Evolutionary conservation across 2,329 filamentous ascomycete species (phyloP), one percentile per base, ranked within the genome.

Genomic region (Dactylellina drechsleri): DNA sequence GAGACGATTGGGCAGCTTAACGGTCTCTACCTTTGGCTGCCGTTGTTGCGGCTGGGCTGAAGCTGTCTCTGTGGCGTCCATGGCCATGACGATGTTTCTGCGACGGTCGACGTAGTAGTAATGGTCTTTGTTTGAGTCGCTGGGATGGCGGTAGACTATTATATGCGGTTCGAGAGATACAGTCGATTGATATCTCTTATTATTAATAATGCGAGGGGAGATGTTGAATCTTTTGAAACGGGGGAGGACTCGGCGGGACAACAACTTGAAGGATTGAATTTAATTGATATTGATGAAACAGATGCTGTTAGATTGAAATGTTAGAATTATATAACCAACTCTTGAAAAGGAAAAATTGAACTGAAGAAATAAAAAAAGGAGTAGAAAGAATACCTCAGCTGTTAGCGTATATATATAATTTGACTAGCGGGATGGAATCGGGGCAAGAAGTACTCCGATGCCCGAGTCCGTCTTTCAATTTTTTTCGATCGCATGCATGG

Each of bases 41-140:
- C 45, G 77, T 13, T 41, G 84, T 40, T 85, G 84, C 57, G 85
- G 80, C 76, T 64, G 52, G 16, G 54, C 40, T 31, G 75, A 31
- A n/a, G 40, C n/a, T 10, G 28, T 40, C 26, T 66, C 62, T 61
- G 60, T 36, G 6, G 68, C 43, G 50, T 74, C 70, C 47, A 67
- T 59, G 20, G 70, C 62, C 70, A 74, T 74, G 49, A 66, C 40
- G n/a, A 58, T 56, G n/a, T 62, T 54, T 12, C 70, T 47, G 45
- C 40, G 49, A 15, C 45, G 52, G 61, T 73, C 60, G 68, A 62
- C 57, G 62, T 74, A 66, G 31, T 61, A 66, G 41, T 74, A 74
- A 31, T 71, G 58, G 6, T 59, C 59, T 58, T 53, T 58, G 12
- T 52, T 26, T 15, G 18, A 28, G 40, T n/a, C 41, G 7, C 52